phyloP scores from a whole-genome alignment of 2,329 filamentous ascomycete species.

The Periglandula ipomoeae region DNA sequence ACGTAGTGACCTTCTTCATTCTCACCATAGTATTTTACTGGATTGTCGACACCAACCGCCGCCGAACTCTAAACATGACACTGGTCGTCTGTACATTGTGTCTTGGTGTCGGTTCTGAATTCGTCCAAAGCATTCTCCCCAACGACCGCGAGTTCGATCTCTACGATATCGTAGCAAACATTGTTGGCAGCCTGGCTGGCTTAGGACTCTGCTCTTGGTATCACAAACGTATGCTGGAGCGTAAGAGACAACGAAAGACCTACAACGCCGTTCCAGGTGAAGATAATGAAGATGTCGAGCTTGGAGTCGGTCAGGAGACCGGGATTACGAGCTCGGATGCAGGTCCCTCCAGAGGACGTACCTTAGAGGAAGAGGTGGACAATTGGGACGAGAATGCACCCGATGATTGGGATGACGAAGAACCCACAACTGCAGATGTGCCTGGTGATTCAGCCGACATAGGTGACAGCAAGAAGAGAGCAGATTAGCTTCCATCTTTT shows the following conservation, averaged over 20 bases:
- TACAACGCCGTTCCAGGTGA: slow-evolving; percentile 63
- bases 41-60: slow-evolving; percentile 84
- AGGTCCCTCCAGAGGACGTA: slow-evolving; percentile 19
- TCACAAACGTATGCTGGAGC: slow-evolving; percentile 89
- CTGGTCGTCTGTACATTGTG: slow-evolving; percentile 66
- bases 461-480: slow-evolving; percentile 24
- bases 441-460: slow-evolving; percentile 16
- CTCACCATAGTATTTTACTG: slow-evolving; percentile 90
- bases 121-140: slow-evolving; percentile 65
- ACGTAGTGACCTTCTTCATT: slow-evolving; percentile 81
- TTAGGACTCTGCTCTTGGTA: slow-evolving; percentile 80
- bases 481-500: slow-evolving; percentile 16
- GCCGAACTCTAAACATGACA: slow-evolving; percentile 76
- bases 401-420: slow-evolving; percentile 48
- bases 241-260: slow-evolving; percentile 63
- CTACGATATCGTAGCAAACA: slow-evolving; percentile 81
- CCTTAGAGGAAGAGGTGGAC: slow-evolving; percentile 74
- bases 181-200: slow-evolving; percentile 65
- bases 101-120: slow-evolving; percentile 65
- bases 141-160: slow-evolving; percentile 65
- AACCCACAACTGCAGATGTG: slow-evolving; percentile 13
- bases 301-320: slow-evolving; percentile 63
- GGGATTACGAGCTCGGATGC: slow-evolving; percentile 39
- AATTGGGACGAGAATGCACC: slow-evolving; percentile 84
- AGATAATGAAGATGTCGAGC: slow-evolving; percentile 61